Evolutionary conservation across 2,329 filamentous ascomycete genomes (phyloP), one percentile per base, ranked within the genome.

Genomic region (Gyromitra esculenta): DNA sequence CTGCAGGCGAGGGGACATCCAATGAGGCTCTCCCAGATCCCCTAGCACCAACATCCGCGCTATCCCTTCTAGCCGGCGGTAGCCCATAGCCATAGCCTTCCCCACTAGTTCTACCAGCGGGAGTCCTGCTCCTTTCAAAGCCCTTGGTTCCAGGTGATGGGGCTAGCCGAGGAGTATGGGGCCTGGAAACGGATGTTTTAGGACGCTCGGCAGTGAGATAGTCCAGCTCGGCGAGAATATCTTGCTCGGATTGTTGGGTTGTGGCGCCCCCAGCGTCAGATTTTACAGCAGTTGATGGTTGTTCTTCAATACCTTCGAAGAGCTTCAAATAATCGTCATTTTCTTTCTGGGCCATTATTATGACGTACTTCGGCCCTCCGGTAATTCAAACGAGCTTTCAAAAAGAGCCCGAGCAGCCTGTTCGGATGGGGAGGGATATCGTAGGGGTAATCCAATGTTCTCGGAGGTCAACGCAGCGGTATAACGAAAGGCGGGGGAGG

Each of bases 161-260:
- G 39, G 82, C 82, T 52, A 79, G 72, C 41, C 78, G 77, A 50
- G 95, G 96, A 0, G 95, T 98, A 81, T 92, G 91, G 15, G 95
- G 92, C 62, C 94, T 90, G 79, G 90, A 90, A 77, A 76, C 54
- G 7, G 57, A 48, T 1, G 65, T 39, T 37, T 86, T 82, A 41
- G 92, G 88, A 82, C 91, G 87, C 83, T 92, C 90, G 69, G 89
- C 87, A 81, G 89, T 92, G 56, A 97, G 89, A 80, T 91, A 90
- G 83, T 96, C 93, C 77, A 98, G 89, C 81, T 97, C 94, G 78
- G 94, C 94, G 50, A 98, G 88, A 74, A 95, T 89, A 82, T 97
- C 94, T 80, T 92, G 88, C 81, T 91, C 87, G 80, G 81, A 80
- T 60, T 83, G 83, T 71, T 83, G 81, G 77, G 80, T 78, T 75